A percentile compares a stretch with the other conserved stretches of the same genome.
phyloP scores from a whole-genome alignment of 768 basidiomycete species.

The Calocybe gangraenosa region DNA sequence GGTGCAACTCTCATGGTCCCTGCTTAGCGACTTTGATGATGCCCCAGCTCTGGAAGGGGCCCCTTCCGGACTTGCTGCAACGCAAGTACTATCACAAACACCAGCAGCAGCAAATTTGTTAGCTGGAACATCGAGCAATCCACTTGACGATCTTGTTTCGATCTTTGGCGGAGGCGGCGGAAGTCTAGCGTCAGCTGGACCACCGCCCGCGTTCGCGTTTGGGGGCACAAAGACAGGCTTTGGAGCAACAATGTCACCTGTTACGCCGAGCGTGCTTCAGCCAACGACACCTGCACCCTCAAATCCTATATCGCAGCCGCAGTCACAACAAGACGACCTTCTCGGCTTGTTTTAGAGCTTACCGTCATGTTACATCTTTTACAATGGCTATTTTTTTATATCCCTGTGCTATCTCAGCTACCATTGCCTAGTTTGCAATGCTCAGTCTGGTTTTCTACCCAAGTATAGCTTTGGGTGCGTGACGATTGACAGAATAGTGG shows the following conservation, averaged over 20 bases:
- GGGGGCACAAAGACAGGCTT: slow-evolving; percentile 19
- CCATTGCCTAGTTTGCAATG: not conserved
- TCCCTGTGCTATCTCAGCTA: not conserved
- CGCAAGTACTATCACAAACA: slow-evolving; percentile 64
- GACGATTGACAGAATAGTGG: too few species aligned
- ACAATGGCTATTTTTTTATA: not conserved
- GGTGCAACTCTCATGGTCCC: slow-evolving; percentile 3
- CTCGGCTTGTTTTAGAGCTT: slow-evolving; percentile 46
- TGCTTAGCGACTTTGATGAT: slow-evolving; percentile 76
- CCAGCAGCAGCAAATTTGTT: slow-evolving; percentile 74
- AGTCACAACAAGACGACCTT: slow-evolving; percentile 43
- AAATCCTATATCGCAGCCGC: slow-evolving; percentile 22
- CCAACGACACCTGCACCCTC: slow-evolving; percentile 15
- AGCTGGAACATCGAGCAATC: slow-evolving; percentile 80
- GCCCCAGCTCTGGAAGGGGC: slow-evolving; percentile 53
- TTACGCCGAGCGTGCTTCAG: slow-evolving; percentile 22
- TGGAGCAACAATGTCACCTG: slow-evolving; percentile 23
- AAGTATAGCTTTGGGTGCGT: too few species aligned
- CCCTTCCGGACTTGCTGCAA: slow-evolving; percentile 76
- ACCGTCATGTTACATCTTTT: slow-evolving; percentile 4
- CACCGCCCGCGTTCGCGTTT: slow-evolving; percentile 20
- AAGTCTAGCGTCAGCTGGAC: slow-evolving; percentile 17
- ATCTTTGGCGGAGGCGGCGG: slow-evolving; percentile 66
- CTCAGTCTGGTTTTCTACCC: too few species aligned
- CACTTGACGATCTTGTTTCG: slow-evolving; percentile 89